Percentiles rank a stretch among this genome's conserved stretches.
phyloP scores from a whole-genome alignment of 345 rosid species.

The Chamaenerion angustifolium region DNA sequence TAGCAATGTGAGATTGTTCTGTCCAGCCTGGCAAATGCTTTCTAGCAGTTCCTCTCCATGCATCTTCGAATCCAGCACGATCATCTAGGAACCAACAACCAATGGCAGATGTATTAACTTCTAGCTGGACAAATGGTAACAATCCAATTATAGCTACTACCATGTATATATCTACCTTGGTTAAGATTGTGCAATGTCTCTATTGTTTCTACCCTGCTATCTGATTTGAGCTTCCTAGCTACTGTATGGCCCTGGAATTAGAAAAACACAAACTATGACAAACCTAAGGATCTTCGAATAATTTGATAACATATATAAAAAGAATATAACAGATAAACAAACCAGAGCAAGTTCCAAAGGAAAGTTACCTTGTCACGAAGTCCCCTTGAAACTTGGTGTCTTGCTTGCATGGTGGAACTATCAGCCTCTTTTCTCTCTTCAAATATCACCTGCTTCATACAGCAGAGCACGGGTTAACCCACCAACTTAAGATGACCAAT shows the following conservation, averaged over 20 bases:
- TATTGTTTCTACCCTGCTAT: constrained; percentile 57
- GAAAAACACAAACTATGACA: background rate
- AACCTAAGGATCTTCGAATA: background rate
- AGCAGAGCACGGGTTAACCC: background rate
- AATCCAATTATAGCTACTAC: background rate
- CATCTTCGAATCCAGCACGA: constrained; percentile 48
- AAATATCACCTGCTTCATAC: constrained; percentile 33
- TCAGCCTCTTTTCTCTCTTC: constrained; percentile 90
- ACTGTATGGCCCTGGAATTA: constrained; percentile 58
- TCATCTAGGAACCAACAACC: constrained; percentile 37
- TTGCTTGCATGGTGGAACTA: constrained; percentile 47
- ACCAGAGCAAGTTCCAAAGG: background rate
- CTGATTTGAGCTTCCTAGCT: constrained; percentile 49
- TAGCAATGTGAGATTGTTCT: constrained; percentile 15
- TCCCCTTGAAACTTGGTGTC: constrained; percentile 59
- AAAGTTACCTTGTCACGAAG: constrained; percentile 46
- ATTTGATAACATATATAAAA: background rate
- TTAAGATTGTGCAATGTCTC: constrained; percentile 77
- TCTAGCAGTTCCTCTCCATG: constrained; percentile 57
- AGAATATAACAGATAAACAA: too few species aligned
- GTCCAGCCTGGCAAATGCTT: constrained; percentile 55
- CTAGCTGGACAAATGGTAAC: background rate
- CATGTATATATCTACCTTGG: constrained; percentile 31
- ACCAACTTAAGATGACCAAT: background rate
- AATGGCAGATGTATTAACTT: background rate